Percentiles rank a stretch among this genome's conserved stretches.
phyloP scores from a whole-genome alignment of 169 alveolate genomes.

The Eimeria acervulina region DNA sequence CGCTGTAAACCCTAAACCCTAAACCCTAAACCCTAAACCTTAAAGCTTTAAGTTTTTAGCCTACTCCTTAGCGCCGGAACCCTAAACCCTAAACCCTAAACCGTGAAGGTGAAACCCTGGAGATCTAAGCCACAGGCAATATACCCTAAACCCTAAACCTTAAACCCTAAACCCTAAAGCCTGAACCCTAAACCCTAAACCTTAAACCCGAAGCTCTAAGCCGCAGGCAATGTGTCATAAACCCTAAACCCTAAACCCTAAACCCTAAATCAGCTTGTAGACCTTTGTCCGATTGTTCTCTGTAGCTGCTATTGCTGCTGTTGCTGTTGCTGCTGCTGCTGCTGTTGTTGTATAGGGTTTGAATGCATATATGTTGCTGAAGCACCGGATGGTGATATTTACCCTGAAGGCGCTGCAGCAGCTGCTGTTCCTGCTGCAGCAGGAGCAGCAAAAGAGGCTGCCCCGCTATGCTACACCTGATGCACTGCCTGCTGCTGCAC shows the following conservation, averaged over 20 bases:
- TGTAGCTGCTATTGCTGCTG: slow-evolving; percentile 9
- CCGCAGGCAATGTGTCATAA: too few species aligned
- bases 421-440: slow-evolving; percentile 88
- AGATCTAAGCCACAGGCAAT: too few species aligned
- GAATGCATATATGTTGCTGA: slow-evolving; percentile 90
- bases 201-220: background rate
- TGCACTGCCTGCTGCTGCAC: slow-evolving; percentile 90
- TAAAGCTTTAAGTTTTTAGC: too few species aligned
- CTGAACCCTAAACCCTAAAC: background rate
- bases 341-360: too few species aligned
- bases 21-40: slow-evolving; percentile 36
- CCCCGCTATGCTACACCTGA: slow-evolving; percentile 93
- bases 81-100: background rate
- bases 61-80: too few species aligned
- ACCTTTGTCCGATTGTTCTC: background rate
- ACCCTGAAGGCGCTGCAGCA: slow-evolving; percentile 92
- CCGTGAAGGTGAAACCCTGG: too few species aligned
- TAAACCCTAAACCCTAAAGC: background rate
- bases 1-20: slow-evolving; percentile 42
- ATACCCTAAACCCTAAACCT: background rate
- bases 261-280: background rate
- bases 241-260: background rate
- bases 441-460: slow-evolving; percentile 90
- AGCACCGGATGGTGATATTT: slow-evolving; percentile 91
- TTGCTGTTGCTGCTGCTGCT: slow-evolving; percentile 78